phyloP scores from a whole-genome alignment of 441 rosid genomes.

The Omphalea diandra region DNA sequence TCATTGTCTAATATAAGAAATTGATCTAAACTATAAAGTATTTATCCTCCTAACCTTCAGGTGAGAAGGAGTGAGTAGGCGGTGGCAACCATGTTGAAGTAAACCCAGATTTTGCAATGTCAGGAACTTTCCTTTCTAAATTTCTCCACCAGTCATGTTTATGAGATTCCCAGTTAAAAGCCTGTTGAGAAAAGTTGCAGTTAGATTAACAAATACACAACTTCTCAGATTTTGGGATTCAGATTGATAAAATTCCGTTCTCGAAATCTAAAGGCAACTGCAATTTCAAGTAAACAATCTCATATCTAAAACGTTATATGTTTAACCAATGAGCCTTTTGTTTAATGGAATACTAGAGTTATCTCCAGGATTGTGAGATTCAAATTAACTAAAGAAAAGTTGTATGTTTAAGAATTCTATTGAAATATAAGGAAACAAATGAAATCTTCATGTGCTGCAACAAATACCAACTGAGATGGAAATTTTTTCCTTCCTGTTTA shows the following conservation, averaged over 20 bases:
- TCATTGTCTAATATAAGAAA: not conserved
- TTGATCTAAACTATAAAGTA: not conserved
- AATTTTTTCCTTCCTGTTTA: constrained; percentile 14
- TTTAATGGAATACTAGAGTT: too few relatives aligned
- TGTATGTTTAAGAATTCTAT: too few relatives aligned
- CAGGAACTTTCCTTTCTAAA: constrained; percentile 65
- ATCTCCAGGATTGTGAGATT: too few relatives aligned
- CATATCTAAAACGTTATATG: too few relatives aligned
- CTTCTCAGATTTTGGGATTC: not conserved
- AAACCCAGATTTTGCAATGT: constrained; percentile 83
- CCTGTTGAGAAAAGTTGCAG: constrained; percentile 44
- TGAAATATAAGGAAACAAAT: too few relatives aligned
- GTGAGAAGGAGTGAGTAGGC: constrained; percentile 64
- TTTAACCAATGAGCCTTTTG: too few relatives aligned
- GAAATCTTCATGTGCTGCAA: too few relatives aligned
- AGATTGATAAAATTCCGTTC: not conserved
- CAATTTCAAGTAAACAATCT: not conserved
- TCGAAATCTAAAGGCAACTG: constrained; percentile 5
- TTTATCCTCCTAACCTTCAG: constrained; percentile 59
- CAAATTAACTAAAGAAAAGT: too few relatives aligned
- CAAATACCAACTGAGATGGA: not conserved
- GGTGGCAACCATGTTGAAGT: constrained; percentile 94
- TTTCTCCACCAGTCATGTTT: constrained; percentile 92
- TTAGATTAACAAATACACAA: constrained; percentile 13
- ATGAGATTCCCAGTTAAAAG: constrained; percentile 93